phyloP scores from a whole-genome alignment of 1,284 basidiomycete species.

The Porphyrellus sp. region DNA sequence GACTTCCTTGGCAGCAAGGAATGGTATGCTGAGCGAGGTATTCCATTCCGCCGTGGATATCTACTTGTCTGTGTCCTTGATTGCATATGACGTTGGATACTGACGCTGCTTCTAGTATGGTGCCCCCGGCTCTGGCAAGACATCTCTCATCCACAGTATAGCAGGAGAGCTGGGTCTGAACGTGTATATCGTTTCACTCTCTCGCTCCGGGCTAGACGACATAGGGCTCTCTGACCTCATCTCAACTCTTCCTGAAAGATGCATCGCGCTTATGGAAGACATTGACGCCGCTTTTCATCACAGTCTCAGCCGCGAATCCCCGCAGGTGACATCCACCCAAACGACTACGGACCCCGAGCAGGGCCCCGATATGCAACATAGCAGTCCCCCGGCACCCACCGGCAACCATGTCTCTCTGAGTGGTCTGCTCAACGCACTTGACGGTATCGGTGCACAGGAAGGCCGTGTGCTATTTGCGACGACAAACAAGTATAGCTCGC shows the following conservation, averaged over 20 bases:
- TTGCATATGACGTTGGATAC: neutral
- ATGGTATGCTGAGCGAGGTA: slow-evolving; percentile 67
- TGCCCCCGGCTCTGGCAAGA: slow-evolving; percentile 73
- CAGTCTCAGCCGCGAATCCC: slow-evolving; percentile 45
- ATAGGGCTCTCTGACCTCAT: slow-evolving; percentile 56
- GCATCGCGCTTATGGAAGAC: slow-evolving; percentile 79
- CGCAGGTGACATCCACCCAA: neutral
- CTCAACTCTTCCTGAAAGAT: slow-evolving; percentile 61
- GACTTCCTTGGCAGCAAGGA: slow-evolving; percentile 63
- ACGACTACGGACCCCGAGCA: neutral
- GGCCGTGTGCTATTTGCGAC: slow-evolving; percentile 76
- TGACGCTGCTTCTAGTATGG: slow-evolving; percentile 49
- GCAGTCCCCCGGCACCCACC: slow-evolving; percentile 13
- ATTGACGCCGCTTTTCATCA: slow-evolving; percentile 72
- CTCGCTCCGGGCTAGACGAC: slow-evolving; percentile 69
- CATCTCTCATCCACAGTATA: slow-evolving; percentile 69
- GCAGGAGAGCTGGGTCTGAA: slow-evolving; percentile 74
- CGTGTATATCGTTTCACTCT: slow-evolving; percentile 74
- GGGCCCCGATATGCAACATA: neutral
- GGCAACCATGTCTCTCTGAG: slow-evolving; percentile 52
- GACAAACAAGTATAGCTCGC: slow-evolving; percentile 64
- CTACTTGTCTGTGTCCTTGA: slow-evolving; percentile 44
- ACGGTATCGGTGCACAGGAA: slow-evolving; percentile 73
- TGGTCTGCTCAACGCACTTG: slow-evolving; percentile 65
- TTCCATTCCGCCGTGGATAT: slow-evolving; percentile 72